These are phyloP conservation scores for Canna indica DNA, from an alignment of 176 grass and related monocot genomes.

Conservation along the genomic window DNA sequence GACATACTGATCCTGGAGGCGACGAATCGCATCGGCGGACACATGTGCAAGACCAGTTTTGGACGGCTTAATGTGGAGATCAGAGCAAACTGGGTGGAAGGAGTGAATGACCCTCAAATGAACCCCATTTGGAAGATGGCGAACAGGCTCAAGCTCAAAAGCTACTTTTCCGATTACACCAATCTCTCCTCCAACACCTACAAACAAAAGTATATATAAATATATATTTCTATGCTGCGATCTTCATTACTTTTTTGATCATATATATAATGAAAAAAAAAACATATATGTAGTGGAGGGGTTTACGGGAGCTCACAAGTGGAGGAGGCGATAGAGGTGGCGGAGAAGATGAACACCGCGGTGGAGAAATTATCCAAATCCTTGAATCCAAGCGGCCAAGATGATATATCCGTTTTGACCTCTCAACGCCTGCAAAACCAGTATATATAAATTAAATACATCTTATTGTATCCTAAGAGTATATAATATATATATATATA, in stretches of 20 bases:
- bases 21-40: slow-evolving; percentile 43
- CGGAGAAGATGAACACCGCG: not conserved
- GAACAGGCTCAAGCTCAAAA: slow-evolving; percentile 40
- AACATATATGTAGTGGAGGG: slow-evolving; percentile 23
- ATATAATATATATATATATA: too few species aligned
- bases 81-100: slow-evolving; percentile 67
- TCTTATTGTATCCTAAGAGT: too few species aligned
- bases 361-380: slow-evolving; percentile 25
- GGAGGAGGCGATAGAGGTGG: slow-evolving; percentile 20
- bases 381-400: slow-evolving; percentile 20
- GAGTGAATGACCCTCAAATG: slow-evolving; percentile 29
- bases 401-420: slow-evolving; percentile 46
- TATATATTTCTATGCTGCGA: too few species aligned
- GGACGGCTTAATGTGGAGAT: slow-evolving; percentile 42
- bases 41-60: slow-evolving; percentile 51
- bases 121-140: slow-evolving; percentile 65
- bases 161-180: slow-evolving; percentile 43
- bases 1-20: slow-evolving; percentile 56
- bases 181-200: slow-evolving; percentile 31
- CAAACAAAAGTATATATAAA: slow-evolving; percentile 38
- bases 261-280: not conserved
- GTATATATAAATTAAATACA: too few species aligned
- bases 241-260: not conserved
- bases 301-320: slow-evolving; percentile 20
- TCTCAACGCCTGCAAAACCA: slow-evolving; percentile 41